Percentiles rank a stretch among this genome's conserved stretches.
Evolutionary conservation across 306 rosid genomes (phyloP).

Genomic region (Pachyrhizus erosus): DNA sequence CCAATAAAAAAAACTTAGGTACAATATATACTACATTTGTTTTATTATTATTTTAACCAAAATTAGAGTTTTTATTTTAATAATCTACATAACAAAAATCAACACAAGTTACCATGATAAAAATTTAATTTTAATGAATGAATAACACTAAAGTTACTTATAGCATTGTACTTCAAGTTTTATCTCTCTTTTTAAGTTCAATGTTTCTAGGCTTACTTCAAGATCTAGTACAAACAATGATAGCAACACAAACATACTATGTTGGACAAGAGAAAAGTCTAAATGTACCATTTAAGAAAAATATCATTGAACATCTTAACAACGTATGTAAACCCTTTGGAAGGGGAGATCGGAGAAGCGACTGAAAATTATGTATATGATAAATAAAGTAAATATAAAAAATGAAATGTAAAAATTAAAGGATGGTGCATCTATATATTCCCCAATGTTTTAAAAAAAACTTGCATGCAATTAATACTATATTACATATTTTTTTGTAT

Average conservation of each 20-base stretch:
- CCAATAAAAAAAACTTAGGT: not conserved
- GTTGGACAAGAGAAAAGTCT: not conserved
- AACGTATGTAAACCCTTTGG: no score
- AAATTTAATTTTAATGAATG: not conserved
- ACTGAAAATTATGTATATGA: not conserved
- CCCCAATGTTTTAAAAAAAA: not conserved
- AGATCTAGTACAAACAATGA: not conserved
- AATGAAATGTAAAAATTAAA: not conserved
- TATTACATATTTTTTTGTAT: not conserved
- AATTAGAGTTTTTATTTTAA: not conserved
- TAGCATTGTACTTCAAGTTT: not conserved
- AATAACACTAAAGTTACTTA: not conserved
- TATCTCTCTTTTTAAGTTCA: not conserved
- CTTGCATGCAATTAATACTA: not conserved
- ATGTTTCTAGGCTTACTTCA: not conserved
- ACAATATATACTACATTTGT: not conserved
- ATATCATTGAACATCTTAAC: not conserved
- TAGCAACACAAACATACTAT: not conserved
- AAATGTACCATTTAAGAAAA: not conserved
- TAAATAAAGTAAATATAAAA: not conserved
- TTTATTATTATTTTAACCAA: not conserved
- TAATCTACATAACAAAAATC: not conserved
- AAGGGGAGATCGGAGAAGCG: not conserved
- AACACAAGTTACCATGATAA: not conserved
- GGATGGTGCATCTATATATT: not conserved